These are phyloP conservation scores for Steccherinum ochraceum DNA, from an alignment of 768 basidiomycete species.

Conservation along the genomic window DNA sequence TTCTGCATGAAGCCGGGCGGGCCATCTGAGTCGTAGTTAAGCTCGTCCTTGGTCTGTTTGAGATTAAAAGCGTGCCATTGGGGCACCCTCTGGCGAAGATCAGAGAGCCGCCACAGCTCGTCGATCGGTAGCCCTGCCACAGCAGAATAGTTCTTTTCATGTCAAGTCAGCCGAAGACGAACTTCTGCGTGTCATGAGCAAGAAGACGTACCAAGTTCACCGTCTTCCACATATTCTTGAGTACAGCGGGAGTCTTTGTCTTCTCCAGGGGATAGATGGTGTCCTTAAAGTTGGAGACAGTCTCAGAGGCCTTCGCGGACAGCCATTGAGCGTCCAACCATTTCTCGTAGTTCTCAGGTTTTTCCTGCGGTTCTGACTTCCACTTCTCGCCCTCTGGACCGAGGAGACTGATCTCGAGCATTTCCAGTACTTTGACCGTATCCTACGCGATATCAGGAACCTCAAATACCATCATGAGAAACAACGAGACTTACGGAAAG, in stretches of 20 bases:
- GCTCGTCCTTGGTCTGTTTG: constrained; percentile 14
- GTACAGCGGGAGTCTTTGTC: constrained; percentile 39
- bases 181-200: not conserved
- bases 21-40: constrained; percentile 19
- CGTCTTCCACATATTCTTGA: constrained; percentile 59
- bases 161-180: not conserved
- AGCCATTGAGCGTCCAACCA: constrained; percentile 68
- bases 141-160: constrained; percentile 49
- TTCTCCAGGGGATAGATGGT: constrained; percentile 53
- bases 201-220: constrained; percentile 47
- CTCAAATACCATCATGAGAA: not conserved
- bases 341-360: constrained; percentile 53
- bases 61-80: constrained; percentile 44
- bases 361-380: constrained; percentile 41
- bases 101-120: constrained; percentile 55
- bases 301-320: constrained; percentile 52
- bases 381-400: constrained; percentile 49
- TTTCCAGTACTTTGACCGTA: constrained; percentile 57
- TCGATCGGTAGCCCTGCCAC: constrained; percentile 52
- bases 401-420: constrained; percentile 57
- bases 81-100: constrained; percentile 43
- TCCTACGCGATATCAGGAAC: constrained; percentile 32
- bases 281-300: constrained; percentile 45
- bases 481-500: constrained; percentile 47
- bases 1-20: constrained; percentile 14